Base-by-base conservation (phyloP, 2,329 filamentous ascomycete species). In the Pestalotiopsis sp. region DNA sequence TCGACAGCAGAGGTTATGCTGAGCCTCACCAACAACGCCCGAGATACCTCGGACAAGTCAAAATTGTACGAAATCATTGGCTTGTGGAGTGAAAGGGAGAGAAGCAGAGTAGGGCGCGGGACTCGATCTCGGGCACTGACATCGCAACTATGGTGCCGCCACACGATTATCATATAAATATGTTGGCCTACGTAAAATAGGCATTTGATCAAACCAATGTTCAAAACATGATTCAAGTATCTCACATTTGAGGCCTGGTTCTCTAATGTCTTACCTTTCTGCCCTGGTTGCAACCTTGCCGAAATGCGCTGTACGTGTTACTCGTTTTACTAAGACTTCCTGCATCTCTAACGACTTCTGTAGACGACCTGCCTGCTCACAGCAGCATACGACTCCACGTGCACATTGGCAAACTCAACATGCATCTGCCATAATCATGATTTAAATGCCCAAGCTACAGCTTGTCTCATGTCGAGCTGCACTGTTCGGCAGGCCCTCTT, bases 381-480 rank as follows among this genome's bases (percentile, higher is more conserved):
- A 2, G 67, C 67, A 5, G 52, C 59, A 13, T 45, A 67, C 45
- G 63, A 67, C 17, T 70, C 69, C 41, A 66, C 61, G 3, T 70
- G 69, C 39, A 39, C 65, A 4, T 55, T 69, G 11, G 59, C 65
- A 25, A 49, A 70, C 49, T 60, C 25, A 17, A 36, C 69, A n/a
- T 70, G 69, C 27, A 66, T 69, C 14, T 70, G 69, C 27, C 49
- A 61, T 17, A 55, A 67, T 49, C 66, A 62, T 23, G 55, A 64
- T 9, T 41, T 70, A 25, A 70, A 70, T 52, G 17, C 64, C 6
- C 52, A 69, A 23, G 68, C 68, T 13, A 65, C 68, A 3, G 63
- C 55, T 31, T 71, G 70, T 58, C 55, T 71, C 13, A 66, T 64
- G 4, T 25, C 45, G 59, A 71, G 65, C 49, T 71, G 70, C 57